Evolutionary conservation across 768 basidiomycete species (phyloP), one percentile per base, ranked within the genome.

Genomic region (Lactarius hatsudake): DNA sequence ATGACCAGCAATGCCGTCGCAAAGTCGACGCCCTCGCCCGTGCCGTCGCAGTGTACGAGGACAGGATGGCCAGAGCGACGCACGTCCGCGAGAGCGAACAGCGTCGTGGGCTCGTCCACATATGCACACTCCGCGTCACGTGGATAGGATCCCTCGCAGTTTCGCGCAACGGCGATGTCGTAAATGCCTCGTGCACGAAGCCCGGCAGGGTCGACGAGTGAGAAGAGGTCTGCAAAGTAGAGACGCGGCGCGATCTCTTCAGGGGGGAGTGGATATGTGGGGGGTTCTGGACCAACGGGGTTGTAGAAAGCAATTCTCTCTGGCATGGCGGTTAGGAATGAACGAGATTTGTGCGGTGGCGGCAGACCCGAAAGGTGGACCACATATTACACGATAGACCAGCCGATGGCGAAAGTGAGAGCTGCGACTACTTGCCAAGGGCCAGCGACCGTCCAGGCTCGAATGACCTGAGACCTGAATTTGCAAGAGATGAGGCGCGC

Each of bases 11-110:
- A 40, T 9, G 67, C 67, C 7, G 36, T 61, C 26, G 34, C 59
- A 56, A 68, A 68, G 53, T 68, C 67, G 36, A 68, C 67, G 2
- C 67, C 67, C 17, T 68, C 67, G 12, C 67, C 67, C 18, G 67
- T 60, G 32, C 67, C 67, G 8, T 64, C 67, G 30, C 67, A 64
- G 54, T 68, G 59, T 42, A 68, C 67, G 17, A 64, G 67, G 26
- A 68, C 62, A 6, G 67, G 62, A 5, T 61, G 40, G 0, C 62
- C 67, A 32, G 67, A 59, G 53, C 67, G 67, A 15, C 67, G 67
- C 15, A 68, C 67, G 34, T 55, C 62, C 12, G 67, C 67, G 20
- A 68, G 62, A 28, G 62, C 67, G 43, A 68, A 68, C 12, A 68
- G 28, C 28, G 67, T 61, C 53, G 67, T 34, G 8, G 67, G 67